Percentiles rank a stretch among this genome's conserved stretches.
Evolutionary conservation across 305 asterid species (phyloP).

Genomic region (Salvia sclarea): DNA sequence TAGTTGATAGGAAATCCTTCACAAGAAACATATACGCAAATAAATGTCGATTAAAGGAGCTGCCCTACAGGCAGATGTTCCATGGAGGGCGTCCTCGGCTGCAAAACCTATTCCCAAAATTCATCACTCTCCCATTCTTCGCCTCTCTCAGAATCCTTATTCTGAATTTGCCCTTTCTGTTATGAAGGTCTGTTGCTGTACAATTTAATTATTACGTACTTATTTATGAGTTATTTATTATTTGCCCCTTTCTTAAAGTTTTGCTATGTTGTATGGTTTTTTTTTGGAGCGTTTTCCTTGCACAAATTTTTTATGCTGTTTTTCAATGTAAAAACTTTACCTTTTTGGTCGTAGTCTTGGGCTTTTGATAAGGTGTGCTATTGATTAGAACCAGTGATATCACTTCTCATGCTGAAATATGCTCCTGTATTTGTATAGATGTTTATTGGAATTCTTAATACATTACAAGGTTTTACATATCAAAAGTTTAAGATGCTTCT

Average conservation of each 20-base stretch:
- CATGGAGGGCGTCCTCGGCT: constrained; percentile 81
- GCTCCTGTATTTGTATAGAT: background rate
- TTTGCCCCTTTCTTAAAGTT: background rate
- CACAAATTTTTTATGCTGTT: no score
- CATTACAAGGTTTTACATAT: background rate
- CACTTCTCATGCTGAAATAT: background rate
- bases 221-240: background rate
- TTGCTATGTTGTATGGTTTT: background rate
- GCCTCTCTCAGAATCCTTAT: constrained; percentile 59
- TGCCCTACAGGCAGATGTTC: constrained; percentile 63
- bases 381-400: background rate
- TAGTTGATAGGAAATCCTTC: background rate
- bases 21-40: background rate
- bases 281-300: no score
- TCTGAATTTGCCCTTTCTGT: constrained; percentile 68
- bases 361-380: background rate
- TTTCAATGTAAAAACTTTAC: background rate
- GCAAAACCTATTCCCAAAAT: constrained; percentile 83
- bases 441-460: background rate
- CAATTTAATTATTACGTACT: background rate
- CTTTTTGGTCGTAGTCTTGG: background rate
- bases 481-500: background rate
- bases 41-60: constrained; percentile 57
- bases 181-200: constrained; percentile 62
- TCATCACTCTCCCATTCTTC: constrained; percentile 82